Conservation (phyloP, 805 yeast species). For the Blastobotrys parvus region DNA sequence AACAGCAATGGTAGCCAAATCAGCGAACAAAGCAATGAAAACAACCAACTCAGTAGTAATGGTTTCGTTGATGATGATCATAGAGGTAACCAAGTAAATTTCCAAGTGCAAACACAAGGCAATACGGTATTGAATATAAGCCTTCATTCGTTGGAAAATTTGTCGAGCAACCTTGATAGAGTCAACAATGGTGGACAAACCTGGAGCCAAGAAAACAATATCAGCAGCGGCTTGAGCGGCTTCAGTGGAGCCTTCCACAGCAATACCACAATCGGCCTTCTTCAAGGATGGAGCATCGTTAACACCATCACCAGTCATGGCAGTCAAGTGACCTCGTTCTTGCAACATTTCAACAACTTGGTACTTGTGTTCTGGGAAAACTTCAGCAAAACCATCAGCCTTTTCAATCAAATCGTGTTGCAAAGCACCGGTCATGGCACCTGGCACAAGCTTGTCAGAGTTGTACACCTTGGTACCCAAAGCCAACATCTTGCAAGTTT, state of each 20-base stretch:
- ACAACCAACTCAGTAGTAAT: conserved; percentile 85
- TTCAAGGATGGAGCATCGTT: conserved; percentile 96
- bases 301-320: conserved; percentile 99
- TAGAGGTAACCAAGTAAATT: conserved; percentile 90
- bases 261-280: conserved; percentile 95
- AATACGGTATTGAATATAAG: conserved; percentile 96
- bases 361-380: conserved; percentile 96
- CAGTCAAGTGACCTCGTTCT: conserved; percentile 93
- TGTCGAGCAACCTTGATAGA: conserved; percentile 92
- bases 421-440: conserved; percentile 96
- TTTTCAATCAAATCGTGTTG: conserved; percentile 95
- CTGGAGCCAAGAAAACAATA: conserved; percentile 91
- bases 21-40: conserved; percentile 94
- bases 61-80: conserved; percentile 84
- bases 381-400: conserved; percentile 98
- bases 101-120: conserved; percentile 93
- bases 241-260: conserved; percentile 97
- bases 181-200: conserved; percentile 91
- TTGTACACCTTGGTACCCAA: conserved; percentile 93
- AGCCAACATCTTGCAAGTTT: conserved; percentile 96
- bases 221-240: conserved; percentile 97
- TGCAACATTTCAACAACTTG: conserved; percentile 93
- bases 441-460: conserved; percentile 93
- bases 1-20: conserved; percentile 93
- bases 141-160: conserved; percentile 98